Percentiles rank a stretch among this genome's conserved stretches.
Conservation (phyloP, 139 green algal species). For the Chlamydomonas urium region DNA sequence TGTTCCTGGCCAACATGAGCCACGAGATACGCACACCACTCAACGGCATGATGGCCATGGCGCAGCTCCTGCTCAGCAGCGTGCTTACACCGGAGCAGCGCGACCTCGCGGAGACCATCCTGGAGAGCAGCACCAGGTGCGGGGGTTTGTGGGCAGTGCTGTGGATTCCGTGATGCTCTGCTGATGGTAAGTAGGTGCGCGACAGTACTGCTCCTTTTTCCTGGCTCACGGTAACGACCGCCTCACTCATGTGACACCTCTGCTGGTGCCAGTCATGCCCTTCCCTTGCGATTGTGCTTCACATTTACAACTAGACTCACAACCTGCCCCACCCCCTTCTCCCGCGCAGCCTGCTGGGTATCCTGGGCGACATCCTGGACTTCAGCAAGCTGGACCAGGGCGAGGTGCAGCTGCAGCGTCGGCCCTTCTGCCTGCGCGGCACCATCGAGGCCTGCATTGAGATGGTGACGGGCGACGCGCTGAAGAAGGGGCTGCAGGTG, state of each 20-base stretch:
- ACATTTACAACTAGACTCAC: no score
- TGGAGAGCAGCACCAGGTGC: constrained; percentile 24
- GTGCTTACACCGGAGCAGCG: constrained; percentile 61
- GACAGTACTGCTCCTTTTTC: no score
- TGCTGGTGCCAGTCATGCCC: no score
- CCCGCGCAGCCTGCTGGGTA: constrained; percentile 17
- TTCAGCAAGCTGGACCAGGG: constrained; percentile 55
- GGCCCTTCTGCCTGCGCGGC: constrained; percentile 22
- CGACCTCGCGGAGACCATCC: constrained; percentile 81
- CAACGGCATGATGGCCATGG: constrained; percentile 92
- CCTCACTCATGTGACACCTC: no score
- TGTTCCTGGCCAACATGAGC: constrained; percentile 91
- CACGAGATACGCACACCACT: constrained; percentile 94
- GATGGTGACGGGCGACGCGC: constrained; percentile 29
- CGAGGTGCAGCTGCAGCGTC: constrained; percentile 23
- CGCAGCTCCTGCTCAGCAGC: constrained; percentile 77
- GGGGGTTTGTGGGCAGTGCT: no score
- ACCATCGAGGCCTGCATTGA: constrained; percentile 32
- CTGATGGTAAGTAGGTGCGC: no score
- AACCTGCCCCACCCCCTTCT: no score
- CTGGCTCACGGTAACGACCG: no score
- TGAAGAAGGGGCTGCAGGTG: constrained; percentile 32
- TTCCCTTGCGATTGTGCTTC: no score
- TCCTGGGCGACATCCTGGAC: constrained; percentile 81
- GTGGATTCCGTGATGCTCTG: no score